These are phyloP conservation scores for Phialophora tarda DNA, from an alignment of 2,329 filamentous ascomycete genomes.

Conservation along the genomic window DNA sequence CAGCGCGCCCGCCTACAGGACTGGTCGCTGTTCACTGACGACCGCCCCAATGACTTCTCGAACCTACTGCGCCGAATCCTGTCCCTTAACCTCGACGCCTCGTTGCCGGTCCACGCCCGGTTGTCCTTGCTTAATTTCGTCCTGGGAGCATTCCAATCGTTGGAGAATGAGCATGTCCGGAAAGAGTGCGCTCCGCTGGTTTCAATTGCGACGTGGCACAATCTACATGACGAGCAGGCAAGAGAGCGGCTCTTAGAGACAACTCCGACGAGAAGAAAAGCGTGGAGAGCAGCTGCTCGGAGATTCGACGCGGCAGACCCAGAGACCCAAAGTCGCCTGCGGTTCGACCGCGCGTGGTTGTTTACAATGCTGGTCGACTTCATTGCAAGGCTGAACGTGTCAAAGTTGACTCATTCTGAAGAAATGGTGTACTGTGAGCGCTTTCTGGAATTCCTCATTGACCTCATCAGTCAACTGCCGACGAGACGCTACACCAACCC, in stretches of 20 bases:
- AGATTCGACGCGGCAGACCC: constrained; percentile 88
- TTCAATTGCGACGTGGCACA: constrained; percentile 94
- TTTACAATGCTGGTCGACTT: constrained; percentile 87
- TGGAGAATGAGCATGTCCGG: constrained; percentile 85
- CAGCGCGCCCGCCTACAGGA: constrained; percentile 82
- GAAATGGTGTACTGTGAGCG: constrained; percentile 61
- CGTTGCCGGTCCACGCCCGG: constrained; percentile 69
- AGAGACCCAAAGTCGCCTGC: constrained; percentile 73
- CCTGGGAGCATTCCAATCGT: constrained; percentile 88
- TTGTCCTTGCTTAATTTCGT: constrained; percentile 88
- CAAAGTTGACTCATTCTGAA: constrained; percentile 36
- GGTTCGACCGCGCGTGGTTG: constrained; percentile 93
- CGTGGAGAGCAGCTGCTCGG: constrained; percentile 86
- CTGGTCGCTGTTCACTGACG: constrained; percentile 80
- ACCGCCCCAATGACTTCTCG: constrained; percentile 81
- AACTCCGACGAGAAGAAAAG: constrained; percentile 76
- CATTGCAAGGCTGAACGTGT: constrained; percentile 70
- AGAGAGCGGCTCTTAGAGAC: constrained; percentile 76
- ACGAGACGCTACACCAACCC: constrained; percentile 93
- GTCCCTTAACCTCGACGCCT: constrained; percentile 78
- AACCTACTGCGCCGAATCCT: constrained; percentile 86
- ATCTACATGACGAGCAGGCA: constrained; percentile 76
- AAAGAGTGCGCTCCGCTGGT: constrained; percentile 97
- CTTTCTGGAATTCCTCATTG: constrained; percentile 88
- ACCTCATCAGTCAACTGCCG: constrained; percentile 90